Evolutionary conservation across 2,329 filamentous ascomycete genomes (phyloP).

Genomic region (Paraconiothyrium sp.): DNA sequence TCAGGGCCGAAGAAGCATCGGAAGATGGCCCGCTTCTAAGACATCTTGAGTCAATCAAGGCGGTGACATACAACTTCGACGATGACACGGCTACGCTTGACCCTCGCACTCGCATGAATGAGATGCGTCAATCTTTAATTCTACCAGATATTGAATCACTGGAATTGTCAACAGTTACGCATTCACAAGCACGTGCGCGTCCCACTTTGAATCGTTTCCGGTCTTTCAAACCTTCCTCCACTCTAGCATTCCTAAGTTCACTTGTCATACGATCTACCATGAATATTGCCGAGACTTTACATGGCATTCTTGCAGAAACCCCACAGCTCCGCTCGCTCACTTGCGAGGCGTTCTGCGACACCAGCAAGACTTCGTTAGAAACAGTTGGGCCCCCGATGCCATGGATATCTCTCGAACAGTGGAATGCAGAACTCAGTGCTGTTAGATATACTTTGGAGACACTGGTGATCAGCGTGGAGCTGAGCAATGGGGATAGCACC

Average conservation of each 20-base stretch:
- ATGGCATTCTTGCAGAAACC: constrained; percentile 22
- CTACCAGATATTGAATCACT: constrained; percentile 26
- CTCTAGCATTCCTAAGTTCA: constrained; percentile 30
- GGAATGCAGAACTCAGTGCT: constrained; percentile 25
- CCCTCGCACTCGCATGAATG: not conserved
- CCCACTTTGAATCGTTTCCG: not conserved
- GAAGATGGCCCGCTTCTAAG: constrained; percentile 23
- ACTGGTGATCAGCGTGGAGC: constrained; percentile 34
- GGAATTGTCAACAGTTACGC: constrained; percentile 12
- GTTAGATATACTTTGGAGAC: constrained; percentile 27
- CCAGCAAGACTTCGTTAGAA: constrained; percentile 6
- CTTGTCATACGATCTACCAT: constrained; percentile 32
- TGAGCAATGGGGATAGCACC: constrained; percentile 25
- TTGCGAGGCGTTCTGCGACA: constrained; percentile 35
- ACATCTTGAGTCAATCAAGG: constrained; percentile 29
- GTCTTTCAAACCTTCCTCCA: constrained; percentile 1
- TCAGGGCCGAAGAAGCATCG: constrained; percentile 17
- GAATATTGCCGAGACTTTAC: constrained; percentile 16
- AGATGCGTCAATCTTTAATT: constrained; percentile 27
- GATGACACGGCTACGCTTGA: constrained; percentile 25
- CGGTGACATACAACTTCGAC: constrained; percentile 33
- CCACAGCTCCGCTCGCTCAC: constrained; percentile 35
- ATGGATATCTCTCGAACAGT: constrained; percentile 29
- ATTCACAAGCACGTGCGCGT: constrained; percentile 20
- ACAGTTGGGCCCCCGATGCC: not conserved